Evolutionary conservation across 768 basidiomycete species (phyloP), one percentile per base, ranked within the genome.

Genomic region (Porpolomopsis calyptriformis): DNA sequence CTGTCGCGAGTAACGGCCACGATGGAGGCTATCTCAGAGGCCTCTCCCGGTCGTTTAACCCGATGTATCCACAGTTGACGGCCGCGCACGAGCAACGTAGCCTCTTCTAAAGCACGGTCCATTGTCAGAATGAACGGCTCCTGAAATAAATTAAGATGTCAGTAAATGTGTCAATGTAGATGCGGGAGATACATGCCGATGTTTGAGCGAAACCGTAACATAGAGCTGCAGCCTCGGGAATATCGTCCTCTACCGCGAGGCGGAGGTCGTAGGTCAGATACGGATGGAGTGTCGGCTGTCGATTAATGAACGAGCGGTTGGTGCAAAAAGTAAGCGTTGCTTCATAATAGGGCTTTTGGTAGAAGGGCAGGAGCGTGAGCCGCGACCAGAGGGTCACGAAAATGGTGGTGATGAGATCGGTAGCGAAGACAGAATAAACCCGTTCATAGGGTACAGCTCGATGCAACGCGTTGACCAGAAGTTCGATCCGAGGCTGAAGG

Each of bases 391-490:
- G 37, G 2, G 48, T n/a, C 1, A 64, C 61, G 46, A 78, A 77
- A 2, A 48, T 49, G 25, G 55, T 40, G 4, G 71, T 55, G 10
- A 77, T 55, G 4, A 47, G 38, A 0, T 67, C 61, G 16, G 66
- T 57, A 3, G 71, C 65, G 49, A 77, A 78, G 6, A 76, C 64
- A 6, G 76, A 74, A 56, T 72, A 77, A 0, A 73, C 60, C 12
- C 75, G 61, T 8, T 60, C 54, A 0, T 46, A 33, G 19, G 58
- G 54, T 16, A 74, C 65, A 4, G 51, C 33, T 2, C 22, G 40
- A 8, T 55, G 47, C 1, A 78, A 57, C 27, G 55, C 57, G 6
- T 50, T 27, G 8, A 64, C 65, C 10, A 77, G 59, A 9, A 49
- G 45, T 6, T 45, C 43, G 3, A 79, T 46, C 9, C 68, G 62